These are phyloP conservation scores for Debaryomyces robertsiae DNA, from an alignment of 1,139 yeast genomes.

Conservation along the genomic window DNA sequence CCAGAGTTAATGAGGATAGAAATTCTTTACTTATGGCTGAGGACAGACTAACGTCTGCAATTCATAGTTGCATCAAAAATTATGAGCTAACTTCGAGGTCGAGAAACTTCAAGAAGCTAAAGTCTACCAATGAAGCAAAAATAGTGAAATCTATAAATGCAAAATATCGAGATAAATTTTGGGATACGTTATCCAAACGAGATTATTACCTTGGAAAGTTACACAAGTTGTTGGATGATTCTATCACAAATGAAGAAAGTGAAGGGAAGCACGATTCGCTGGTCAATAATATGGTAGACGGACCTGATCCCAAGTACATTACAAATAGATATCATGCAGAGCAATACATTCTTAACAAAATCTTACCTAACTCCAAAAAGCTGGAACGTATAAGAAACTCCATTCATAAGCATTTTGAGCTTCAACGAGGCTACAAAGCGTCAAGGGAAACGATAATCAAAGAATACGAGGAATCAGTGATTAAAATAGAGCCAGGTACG, in stretches of 20 bases:
- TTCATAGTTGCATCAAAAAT: conserved; percentile 12
- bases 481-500: neutral
- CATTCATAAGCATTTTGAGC: conserved; percentile 20
- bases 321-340: conserved; percentile 26
- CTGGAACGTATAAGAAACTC: conserved; percentile 10
- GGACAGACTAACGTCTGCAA: conserved; percentile 8
- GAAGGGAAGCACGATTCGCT: neutral
- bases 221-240: conserved; percentile 20
- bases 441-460: conserved; percentile 18
- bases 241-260: conserved; percentile 15
- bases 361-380: conserved; percentile 12
- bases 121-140: conserved; percentile 13
- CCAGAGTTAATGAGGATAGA: too few relatives aligned
- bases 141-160: conserved; percentile 13
- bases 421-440: conserved; percentile 21
- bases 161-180: conserved; percentile 16
- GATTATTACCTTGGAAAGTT: conserved; percentile 23
- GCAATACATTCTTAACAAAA: conserved; percentile 16
- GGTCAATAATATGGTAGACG: neutral
- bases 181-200: conserved; percentile 21
- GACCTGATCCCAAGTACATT: conserved; percentile 21
- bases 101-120: conserved; percentile 13
- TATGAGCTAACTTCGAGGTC: conserved; percentile 13
- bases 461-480: conserved; percentile 13
- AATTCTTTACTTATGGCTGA: conserved; percentile 5